Base-by-base conservation (phyloP, 2,329 filamentous ascomycete species). In the Fusarium pseudonygamai region DNA sequence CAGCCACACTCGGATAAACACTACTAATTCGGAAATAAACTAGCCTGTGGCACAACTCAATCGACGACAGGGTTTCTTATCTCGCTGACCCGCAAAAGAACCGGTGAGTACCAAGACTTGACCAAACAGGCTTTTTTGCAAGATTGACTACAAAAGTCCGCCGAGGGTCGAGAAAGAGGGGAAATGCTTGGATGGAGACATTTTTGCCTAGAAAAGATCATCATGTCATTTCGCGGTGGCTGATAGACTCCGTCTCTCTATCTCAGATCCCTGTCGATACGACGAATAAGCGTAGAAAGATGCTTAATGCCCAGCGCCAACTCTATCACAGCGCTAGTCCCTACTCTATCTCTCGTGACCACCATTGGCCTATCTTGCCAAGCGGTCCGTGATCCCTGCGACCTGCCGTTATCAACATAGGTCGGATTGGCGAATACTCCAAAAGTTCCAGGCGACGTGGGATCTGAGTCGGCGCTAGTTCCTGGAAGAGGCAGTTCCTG, bases 401-500 rank as follows among this genome's bases (percentile, higher is more conserved):
- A 77, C 75, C 75, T 77, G 75, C 75, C 75, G 37, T 77, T 77
- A 76, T 77, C 64, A 78, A 75, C 64, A 63, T 75, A 77, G 75
- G 57, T 40, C 42, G 60, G 39, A 46, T 61, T 64, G 63, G 59
- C 56, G 50, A 70, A 70, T 65, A 32, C 57, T 62, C 50, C 67
- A 66, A 77, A 78, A 76, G 75, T 78, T 74, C 75, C 65, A 53
- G 37, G 36, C 32, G 64, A 72, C 46, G 60, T 75, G 69, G 70
- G 69, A 72, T 66, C 60, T 65, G 52, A 67, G 67, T 64, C 74
- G 75, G 75, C 64, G 68, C 67, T 72, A 64, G 68, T 52, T 75
- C 58, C 75, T 75, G 67, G 49, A 78, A 77, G 6, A 76, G 75
- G 75, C 74, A 77, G 75, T 69, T 77, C 69, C 60, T 55, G 67